Percentiles rank a stretch among this genome's conserved stretches.
These are phyloP conservation scores for Torulaspora delbrueckii DNA, from an alignment of 805 yeast genomes.

Conservation along the genomic window DNA sequence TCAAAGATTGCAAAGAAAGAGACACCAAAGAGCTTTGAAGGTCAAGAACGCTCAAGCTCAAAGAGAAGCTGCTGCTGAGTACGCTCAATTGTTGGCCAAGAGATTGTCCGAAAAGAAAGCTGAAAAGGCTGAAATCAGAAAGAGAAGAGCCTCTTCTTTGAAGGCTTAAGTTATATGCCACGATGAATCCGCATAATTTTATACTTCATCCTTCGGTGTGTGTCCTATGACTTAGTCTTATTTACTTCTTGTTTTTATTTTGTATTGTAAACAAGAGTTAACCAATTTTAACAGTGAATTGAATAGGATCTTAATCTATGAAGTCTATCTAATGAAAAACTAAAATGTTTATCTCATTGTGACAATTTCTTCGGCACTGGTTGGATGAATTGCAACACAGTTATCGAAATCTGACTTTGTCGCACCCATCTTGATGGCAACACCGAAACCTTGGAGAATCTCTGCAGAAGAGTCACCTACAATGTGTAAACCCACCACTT, in stretches of 20 bases:
- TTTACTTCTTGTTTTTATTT: conserved; percentile 17
- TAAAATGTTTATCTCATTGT: conserved; percentile 41
- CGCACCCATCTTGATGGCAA: conserved; percentile 98
- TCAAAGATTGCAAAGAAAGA: conserved; percentile 98
- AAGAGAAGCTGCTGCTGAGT: conserved; percentile 99
- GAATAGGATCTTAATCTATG: not conserved
- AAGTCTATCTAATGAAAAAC: conserved; percentile 17
- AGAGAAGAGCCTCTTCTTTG: conserved; percentile 99
- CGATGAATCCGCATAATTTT: conserved; percentile 17
- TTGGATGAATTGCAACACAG: conserved; percentile 98
- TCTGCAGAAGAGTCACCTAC: conserved; percentile 91
- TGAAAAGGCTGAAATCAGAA: conserved; percentile 96
- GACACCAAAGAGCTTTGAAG: conserved; percentile 91
- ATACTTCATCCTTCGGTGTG: conserved; percentile 12
- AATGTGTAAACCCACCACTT: conserved; percentile 90
- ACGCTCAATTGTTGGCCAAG: conserved; percentile 97
- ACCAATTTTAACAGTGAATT: conserved; percentile 6
- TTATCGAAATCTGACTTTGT: conserved; percentile 92
- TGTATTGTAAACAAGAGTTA: conserved; percentile 19
- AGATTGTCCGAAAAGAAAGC: conserved; percentile 98
- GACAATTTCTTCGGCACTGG: conserved; percentile 95
- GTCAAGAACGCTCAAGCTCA: conserved; percentile 95
- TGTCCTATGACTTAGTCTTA: conserved; percentile 15
- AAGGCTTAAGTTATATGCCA: conserved; percentile 56
- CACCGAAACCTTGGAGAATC: conserved; percentile 97